A percentile compares a stretch with the other conserved stretches of the same genome.
These are phyloP conservation scores for Hemileia vastatrix DNA, from an alignment of 1,284 basidiomycete genomes.

Conservation along the genomic window DNA sequence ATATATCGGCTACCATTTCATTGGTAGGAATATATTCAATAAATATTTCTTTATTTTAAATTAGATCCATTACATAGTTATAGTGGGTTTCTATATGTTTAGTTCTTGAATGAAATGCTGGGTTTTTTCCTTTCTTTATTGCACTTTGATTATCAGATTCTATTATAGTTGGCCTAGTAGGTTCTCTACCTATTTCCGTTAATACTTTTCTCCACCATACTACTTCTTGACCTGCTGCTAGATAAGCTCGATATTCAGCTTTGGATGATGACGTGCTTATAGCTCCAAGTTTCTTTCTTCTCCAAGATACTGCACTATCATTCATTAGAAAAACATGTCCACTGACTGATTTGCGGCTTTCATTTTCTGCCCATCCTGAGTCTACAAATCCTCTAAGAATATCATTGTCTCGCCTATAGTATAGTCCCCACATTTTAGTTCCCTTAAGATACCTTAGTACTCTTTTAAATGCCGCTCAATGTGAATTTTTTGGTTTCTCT, in stretches of 20 bases:
- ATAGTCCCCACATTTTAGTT: slow-evolving; percentile 8
- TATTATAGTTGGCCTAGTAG: background rate
- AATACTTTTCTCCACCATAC: background rate
- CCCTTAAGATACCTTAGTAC: slow-evolving; percentile 13
- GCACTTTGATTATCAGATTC: slow-evolving; percentile 10
- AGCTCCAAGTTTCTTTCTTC: slow-evolving; percentile 9
- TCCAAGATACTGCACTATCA: slow-evolving; percentile 2
- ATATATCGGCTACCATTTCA: slow-evolving; percentile 12
- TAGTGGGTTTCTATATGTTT: slow-evolving; percentile 13
- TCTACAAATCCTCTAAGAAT: slow-evolving; percentile 8
- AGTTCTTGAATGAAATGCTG: slow-evolving; percentile 16
- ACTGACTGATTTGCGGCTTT: background rate
- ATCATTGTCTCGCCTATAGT: slow-evolving; percentile 3
- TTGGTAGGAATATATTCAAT: slow-evolving; percentile 8
- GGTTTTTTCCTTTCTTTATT: slow-evolving; percentile 11
- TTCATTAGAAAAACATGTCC: background rate
- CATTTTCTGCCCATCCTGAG: slow-evolving; percentile 17
- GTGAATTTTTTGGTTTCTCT: slow-evolving; percentile 2
- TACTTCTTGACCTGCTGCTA: slow-evolving; percentile 8
- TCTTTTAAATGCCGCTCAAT: slow-evolving; percentile 17
- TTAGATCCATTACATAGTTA: slow-evolving; percentile 10
- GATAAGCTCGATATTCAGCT: slow-evolving; percentile 8
- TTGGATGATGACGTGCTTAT: slow-evolving; percentile 8
- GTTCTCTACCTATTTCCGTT: background rate
- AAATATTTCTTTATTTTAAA: slow-evolving; percentile 12